phyloP scores from a whole-genome alignment of 371 early-diverging fungal genomes.

The Gilbertella persicaria region DNA sequence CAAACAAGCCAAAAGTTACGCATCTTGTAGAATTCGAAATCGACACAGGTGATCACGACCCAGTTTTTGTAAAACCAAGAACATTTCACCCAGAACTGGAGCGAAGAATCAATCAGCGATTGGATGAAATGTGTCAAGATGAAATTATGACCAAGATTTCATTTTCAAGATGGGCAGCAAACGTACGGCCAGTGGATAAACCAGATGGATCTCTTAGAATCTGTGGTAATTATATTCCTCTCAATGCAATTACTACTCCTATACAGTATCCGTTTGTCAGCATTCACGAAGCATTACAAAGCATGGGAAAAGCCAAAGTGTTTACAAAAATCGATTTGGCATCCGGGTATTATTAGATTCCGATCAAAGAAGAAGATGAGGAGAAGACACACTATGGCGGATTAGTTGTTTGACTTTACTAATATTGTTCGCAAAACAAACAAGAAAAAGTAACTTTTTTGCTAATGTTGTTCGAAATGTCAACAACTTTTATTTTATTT shows the following conservation, averaged over 20 bases:
- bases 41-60: constrained; percentile 9
- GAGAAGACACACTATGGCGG: too few relatives aligned
- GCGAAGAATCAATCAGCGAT: neutral
- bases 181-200: constrained; percentile 2
- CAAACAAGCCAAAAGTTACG: constrained; percentile 2
- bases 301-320: neutral
- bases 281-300: constrained; percentile 9
- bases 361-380: constrained; percentile 1
- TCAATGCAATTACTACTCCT: neutral
- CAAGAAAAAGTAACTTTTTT: too few relatives aligned
- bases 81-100: constrained; percentile 4
- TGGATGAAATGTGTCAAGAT: neutral
- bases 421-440: too few relatives aligned
- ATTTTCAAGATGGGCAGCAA: constrained; percentile 8
- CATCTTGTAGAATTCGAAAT: constrained; percentile 8
- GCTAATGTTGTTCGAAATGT: too few relatives aligned
- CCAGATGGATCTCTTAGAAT: constrained; percentile 4
- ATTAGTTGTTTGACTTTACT: too few relatives aligned
- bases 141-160: neutral
- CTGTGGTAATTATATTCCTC: constrained; percentile 1
- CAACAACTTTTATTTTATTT: too few relatives aligned
- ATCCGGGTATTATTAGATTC: constrained; percentile 8
- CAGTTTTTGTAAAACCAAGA: constrained; percentile 6
- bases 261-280: constrained; percentile 6
- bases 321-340: constrained; percentile 11